Conservation (phyloP, 257 asterid species). For the Osmanthus fragrans region DNA sequence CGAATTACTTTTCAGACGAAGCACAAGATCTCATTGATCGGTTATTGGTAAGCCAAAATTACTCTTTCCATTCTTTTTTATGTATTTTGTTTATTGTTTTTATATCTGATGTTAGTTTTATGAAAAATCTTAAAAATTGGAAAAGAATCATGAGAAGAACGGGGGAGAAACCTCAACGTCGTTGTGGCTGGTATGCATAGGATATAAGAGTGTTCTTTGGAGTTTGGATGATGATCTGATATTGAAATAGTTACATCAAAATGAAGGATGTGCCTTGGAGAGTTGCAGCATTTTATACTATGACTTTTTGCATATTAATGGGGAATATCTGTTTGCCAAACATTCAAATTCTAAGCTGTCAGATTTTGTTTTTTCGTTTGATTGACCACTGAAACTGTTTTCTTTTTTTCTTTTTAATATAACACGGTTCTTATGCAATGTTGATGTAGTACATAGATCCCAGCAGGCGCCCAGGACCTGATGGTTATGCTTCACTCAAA, state of each 20-base stretch:
- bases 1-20: constrained; percentile 74
- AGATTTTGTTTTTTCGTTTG: background rate
- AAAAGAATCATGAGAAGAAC: background rate
- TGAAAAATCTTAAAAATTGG: background rate
- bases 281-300: background rate
- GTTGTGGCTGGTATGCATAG: background rate
- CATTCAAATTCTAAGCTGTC: background rate
- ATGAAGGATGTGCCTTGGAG: background rate
- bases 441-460: constrained; percentile 81
- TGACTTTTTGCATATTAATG: background rate
- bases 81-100: background rate
- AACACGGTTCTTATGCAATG: constrained; percentile 5
- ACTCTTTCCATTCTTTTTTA: background rate
- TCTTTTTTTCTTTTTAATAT: background rate
- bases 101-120: background rate
- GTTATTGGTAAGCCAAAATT: constrained; percentile 63
- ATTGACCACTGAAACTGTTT: background rate
- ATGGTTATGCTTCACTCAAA: constrained; percentile 81
- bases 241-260: background rate
- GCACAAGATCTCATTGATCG: constrained; percentile 89
- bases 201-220: background rate
- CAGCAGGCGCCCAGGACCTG: constrained; percentile 79
- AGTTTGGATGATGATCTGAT: background rate
- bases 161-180: background rate
- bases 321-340: background rate